Evolutionary conservation across 768 basidiomycete genomes (phyloP).

Genomic region (Rhodotorula diobovata): DNA sequence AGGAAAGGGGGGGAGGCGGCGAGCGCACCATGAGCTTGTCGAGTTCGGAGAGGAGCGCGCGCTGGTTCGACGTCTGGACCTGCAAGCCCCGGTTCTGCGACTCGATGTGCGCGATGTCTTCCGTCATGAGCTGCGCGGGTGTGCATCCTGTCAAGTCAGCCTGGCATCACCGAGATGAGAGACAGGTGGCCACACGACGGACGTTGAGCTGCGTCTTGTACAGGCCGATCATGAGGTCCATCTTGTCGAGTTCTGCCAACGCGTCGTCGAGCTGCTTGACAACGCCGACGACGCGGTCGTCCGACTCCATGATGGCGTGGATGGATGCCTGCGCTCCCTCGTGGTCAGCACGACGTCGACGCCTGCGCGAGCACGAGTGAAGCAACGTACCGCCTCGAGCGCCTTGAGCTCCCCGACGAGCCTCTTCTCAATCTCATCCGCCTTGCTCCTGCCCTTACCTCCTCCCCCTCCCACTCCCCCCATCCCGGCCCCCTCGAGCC

Average conservation of each 20-base stretch:
- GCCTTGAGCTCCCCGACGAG: slow-evolving; percentile 85
- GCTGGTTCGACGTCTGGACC: slow-evolving; percentile 94
- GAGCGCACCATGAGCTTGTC: slow-evolving; percentile 72
- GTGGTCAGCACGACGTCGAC: no score
- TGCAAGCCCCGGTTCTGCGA: slow-evolving; percentile 93
- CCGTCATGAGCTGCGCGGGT: slow-evolving; percentile 69
- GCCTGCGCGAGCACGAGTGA: slow-evolving; percentile 1
- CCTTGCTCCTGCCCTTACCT: slow-evolving; percentile 57
- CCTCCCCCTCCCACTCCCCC: slow-evolving; percentile 60
- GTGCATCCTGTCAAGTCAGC: not conserved
- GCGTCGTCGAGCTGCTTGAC: slow-evolving; percentile 86
- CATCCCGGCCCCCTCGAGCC: not conserved
- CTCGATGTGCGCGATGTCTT: slow-evolving; percentile 93
- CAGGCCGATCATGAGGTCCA: slow-evolving; percentile 81
- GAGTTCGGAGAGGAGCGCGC: slow-evolving; percentile 73
- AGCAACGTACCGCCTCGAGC: slow-evolving; percentile 70
- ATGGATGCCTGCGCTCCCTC: slow-evolving; percentile 70
- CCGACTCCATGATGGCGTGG: slow-evolving; percentile 92
- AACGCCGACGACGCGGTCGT: slow-evolving; percentile 80
- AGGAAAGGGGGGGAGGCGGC: not conserved
- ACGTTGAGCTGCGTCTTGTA: slow-evolving; percentile 97
- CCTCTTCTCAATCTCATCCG: slow-evolving; percentile 86
- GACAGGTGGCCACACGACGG: slow-evolving; percentile 43
- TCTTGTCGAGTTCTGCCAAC: slow-evolving; percentile 75
- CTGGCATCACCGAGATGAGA: not conserved